phyloP scores from a whole-genome alignment of 345 rosid species.

The Cardamine chenopodiifolia region DNA sequence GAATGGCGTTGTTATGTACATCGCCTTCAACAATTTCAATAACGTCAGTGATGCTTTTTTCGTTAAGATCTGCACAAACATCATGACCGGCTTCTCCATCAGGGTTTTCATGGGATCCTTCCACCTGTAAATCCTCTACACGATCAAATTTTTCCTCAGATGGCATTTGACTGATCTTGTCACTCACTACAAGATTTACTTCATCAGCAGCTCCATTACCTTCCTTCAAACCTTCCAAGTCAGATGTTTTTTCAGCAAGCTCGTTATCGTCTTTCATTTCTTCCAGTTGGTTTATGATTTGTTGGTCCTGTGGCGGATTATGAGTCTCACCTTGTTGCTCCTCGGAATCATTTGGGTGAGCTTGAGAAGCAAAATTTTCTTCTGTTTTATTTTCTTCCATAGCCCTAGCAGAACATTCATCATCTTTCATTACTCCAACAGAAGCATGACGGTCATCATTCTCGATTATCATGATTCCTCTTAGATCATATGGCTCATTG shows the following conservation, averaged over 20 bases:
- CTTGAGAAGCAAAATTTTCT: slow-evolving; percentile 37
- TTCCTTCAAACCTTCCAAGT: slow-evolving; percentile 52
- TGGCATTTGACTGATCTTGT: slow-evolving; percentile 37
- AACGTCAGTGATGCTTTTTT: slow-evolving; percentile 32
- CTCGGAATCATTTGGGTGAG: slow-evolving; percentile 10
- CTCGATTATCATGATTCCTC: slow-evolving; percentile 57
- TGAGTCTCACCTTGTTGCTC: slow-evolving; percentile 34
- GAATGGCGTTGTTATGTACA: slow-evolving; percentile 33
- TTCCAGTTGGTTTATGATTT: slow-evolving; percentile 21
- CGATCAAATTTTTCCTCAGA: slow-evolving; percentile 36
- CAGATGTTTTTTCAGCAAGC: slow-evolving; percentile 46
- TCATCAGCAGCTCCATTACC: slow-evolving; percentile 50
- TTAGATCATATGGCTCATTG: slow-evolving; percentile 64
- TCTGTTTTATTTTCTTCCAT: slow-evolving; percentile 48
- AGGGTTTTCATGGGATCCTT: slow-evolving; percentile 35
- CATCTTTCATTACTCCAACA: slow-evolving; percentile 46
- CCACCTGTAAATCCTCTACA: slow-evolving; percentile 41
- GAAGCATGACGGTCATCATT: slow-evolving; percentile 47
- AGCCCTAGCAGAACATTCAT: slow-evolving; percentile 47
- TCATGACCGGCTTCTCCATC: slow-evolving; percentile 40
- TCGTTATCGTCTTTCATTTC: slow-evolving; percentile 45
- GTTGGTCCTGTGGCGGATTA: slow-evolving; percentile 21
- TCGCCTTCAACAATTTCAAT: slow-evolving; percentile 44
- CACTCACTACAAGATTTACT: slow-evolving; percentile 38
- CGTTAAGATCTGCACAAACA: slow-evolving; percentile 40